Conservation (phyloP, 2,329 filamentous ascomycete species). For the Curvularia spicifera region DNA sequence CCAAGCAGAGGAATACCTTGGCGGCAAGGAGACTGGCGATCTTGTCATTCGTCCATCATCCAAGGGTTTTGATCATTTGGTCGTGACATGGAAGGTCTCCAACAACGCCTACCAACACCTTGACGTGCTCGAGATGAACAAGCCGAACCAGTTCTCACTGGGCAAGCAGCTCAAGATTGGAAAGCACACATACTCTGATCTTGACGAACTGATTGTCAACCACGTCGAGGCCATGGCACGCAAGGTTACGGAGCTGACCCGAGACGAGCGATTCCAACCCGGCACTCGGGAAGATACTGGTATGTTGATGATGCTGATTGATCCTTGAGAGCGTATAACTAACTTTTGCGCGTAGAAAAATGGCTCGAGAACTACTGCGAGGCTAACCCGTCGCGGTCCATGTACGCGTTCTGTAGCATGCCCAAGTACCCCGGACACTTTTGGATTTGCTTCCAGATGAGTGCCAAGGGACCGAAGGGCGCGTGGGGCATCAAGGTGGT, state of each 20-base stretch:
- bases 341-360: constrained; percentile 66
- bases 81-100: constrained; percentile 97
- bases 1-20: constrained; percentile 92
- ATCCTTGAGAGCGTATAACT: constrained; percentile 7
- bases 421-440: constrained; percentile 93
- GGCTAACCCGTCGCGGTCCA: constrained; percentile 90
- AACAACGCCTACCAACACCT: constrained; percentile 98
- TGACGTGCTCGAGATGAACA: constrained; percentile 94
- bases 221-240: constrained; percentile 97
- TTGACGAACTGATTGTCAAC: constrained; percentile 95
- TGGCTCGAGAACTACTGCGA: constrained; percentile 97
- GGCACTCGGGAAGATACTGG: constrained; percentile 81
- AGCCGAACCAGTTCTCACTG: constrained; percentile 95
- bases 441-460: constrained; percentile 94
- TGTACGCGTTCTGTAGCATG: constrained; percentile 96
- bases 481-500: constrained; percentile 89
- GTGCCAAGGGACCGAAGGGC: constrained; percentile 72
- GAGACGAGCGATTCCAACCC: constrained; percentile 90
- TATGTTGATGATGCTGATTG: constrained; percentile 59
- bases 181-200: constrained; percentile 90
- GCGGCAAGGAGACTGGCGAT: constrained; percentile 83
- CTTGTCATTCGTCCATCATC: constrained; percentile 95
- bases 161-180: constrained; percentile 85
- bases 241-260: constrained; percentile 96
- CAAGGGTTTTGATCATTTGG: constrained; percentile 92